These are phyloP conservation scores for Cucumis sativus DNA, from an alignment of 306 rosid species.

Conservation along the genomic window DNA sequence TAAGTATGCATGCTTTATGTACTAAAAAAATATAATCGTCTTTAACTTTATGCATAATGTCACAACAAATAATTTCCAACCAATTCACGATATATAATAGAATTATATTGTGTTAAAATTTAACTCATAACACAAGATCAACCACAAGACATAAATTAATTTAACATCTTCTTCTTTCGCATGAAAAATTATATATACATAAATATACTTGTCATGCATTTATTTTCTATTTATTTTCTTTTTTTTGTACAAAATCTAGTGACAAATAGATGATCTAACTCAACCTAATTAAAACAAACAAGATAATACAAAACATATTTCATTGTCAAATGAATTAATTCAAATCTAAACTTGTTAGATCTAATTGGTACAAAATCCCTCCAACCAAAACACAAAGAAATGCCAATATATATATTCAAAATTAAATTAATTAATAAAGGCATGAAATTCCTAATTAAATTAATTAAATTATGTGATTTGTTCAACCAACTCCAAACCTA, in stretches of 20 bases:
- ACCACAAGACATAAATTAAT: no score
- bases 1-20: no score
- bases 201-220: neutral
- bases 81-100: no score
- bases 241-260: neutral
- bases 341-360: neutral
- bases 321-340: neutral
- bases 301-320: neutral
- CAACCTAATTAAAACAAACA: neutral
- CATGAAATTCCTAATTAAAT: neutral
- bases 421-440: neutral
- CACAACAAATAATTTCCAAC: no score
- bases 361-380: neutral
- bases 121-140: no score
- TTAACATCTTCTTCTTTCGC: no score
- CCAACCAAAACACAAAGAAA: neutral
- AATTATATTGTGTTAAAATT: no score
- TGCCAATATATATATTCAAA: neutral
- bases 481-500: conserved; percentile 3
- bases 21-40: no score
- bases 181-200: no score
- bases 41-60: no score
- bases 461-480: neutral
- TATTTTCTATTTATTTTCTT: neutral
- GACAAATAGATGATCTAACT: neutral